Percentiles rank a stretch among this genome's conserved stretches.
phyloP scores from a whole-genome alignment of 2,329 filamentous ascomycete species.

The Pseudogymnoascus sp. region DNA sequence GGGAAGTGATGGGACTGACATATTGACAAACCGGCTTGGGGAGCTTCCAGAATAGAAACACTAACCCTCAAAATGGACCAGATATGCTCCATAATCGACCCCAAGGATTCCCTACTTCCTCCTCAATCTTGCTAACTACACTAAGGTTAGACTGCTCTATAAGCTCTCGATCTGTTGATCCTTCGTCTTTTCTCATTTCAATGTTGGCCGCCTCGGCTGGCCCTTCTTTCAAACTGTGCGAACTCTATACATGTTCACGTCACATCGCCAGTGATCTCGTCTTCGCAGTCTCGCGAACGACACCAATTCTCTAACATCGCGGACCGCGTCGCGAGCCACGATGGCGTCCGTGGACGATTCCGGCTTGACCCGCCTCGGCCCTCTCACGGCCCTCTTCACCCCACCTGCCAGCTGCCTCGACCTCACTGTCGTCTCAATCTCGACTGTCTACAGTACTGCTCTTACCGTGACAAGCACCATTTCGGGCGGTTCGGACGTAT shows the following conservation, averaged over 20 bases:
- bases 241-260: neutral
- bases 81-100: neutral
- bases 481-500: constrained; percentile 13
- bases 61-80: neutral
- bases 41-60: neutral
- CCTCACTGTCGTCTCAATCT: constrained; percentile 10
- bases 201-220: neutral
- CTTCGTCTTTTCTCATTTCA: constrained; percentile 1
- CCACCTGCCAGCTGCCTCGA: constrained; percentile 14
- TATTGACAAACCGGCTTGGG: neutral
- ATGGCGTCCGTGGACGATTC: neutral
- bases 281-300: neutral
- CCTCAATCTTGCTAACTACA: neutral
- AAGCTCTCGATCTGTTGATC: neutral
- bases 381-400: constrained; percentile 15
- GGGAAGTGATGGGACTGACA: neutral
- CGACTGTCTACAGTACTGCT: neutral
- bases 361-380: constrained; percentile 9
- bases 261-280: neutral
- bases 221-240: neutral
- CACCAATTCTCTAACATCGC: neutral
- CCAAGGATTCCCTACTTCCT: neutral
- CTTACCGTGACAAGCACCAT: constrained; percentile 14
- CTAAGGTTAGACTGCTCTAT: neutral
- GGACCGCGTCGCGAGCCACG: neutral